Base-by-base conservation (phyloP, 345 rosid species). In the Moricandia moricandioides region DNA sequence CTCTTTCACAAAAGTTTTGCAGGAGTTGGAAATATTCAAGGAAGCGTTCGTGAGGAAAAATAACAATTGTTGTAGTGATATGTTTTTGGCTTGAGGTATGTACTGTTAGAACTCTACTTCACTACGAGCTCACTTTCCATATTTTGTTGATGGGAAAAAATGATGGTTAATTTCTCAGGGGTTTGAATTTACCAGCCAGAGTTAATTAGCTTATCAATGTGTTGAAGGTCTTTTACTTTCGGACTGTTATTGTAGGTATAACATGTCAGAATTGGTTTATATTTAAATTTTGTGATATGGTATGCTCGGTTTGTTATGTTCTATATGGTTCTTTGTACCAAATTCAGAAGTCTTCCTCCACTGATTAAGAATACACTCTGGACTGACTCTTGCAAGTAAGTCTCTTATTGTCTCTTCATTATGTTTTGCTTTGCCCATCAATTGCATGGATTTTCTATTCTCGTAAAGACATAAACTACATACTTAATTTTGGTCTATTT, bases 41-140 rank as follows among this genome's bases (percentile, higher is more conserved):
- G 96, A 96, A 0, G 91, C 92, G 0, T 80, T 84, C 26, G 70
- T 82, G 43, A 83, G 99, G 82, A 90, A 79, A 30, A 96, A 95
- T 69, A 78, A 79, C 83, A 79, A 82, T 74, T 75, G 70, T 45
- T 84, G 90, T 81, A 74, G 80, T 52, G 75, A 49, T 74, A 80
- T 84, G 29, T 92, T 95, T 66, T 88, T 91, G 88, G 69, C 94
- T 95, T 78, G 92, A 95, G 94, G 98, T 90, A 35, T 49, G 11
- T 12, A 10, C 14, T 68, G 17, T 30, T 54, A 10, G 37, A 82
- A 78, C 86, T 85, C 89, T 82, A 83, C 73, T 66, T 54, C 2
- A 43, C 7, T 65, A 55, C 57, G 49, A 55, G 70, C 39, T 63
- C 40, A 7, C 40, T 30, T 31, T 10, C 45, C 45, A 10, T 39